Evolutionary conservation across 768 basidiomycete genomes (phyloP).

Genomic region (Xerocomellus intermedius): DNA sequence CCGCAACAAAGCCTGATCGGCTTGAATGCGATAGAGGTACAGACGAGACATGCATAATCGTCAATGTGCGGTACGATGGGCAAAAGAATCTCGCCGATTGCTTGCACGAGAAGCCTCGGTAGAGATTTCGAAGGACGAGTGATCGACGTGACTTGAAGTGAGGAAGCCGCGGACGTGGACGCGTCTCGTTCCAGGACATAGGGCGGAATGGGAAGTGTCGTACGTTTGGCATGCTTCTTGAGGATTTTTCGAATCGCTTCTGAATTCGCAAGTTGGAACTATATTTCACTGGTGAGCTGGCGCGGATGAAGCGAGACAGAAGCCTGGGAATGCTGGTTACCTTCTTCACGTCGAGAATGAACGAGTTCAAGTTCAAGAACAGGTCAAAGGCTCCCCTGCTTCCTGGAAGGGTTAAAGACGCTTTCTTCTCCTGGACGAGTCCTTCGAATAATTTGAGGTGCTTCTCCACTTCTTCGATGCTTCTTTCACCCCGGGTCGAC

Average conservation of each 20-base stretch:
- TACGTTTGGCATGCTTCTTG: conserved; percentile 92
- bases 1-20: conserved; percentile 81
- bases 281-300: background rate
- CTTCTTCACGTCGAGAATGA: conserved; percentile 81
- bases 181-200: conserved; percentile 22
- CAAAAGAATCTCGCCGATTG: conserved; percentile 76
- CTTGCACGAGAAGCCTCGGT: conserved; percentile 70
- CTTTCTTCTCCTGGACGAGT: conserved; percentile 48
- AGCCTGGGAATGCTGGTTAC: conserved; percentile 30
- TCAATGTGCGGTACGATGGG: conserved; percentile 79
- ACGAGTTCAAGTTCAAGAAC: conserved; percentile 75
- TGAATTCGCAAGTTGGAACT: conserved; percentile 82
- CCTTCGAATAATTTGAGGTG: conserved; percentile 63
- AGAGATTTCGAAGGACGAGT: conserved; percentile 40
- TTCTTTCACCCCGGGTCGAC: conserved; percentile 61
- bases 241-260: conserved; percentile 92
- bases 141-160: conserved; percentile 33
- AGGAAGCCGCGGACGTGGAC: conserved; percentile 8
- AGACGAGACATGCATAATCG: conserved; percentile 87
- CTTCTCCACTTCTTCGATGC: conserved; percentile 66
- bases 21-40: conserved; percentile 88
- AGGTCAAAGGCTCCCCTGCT: conserved; percentile 59
- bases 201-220: conserved; percentile 66
- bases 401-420: conserved; percentile 54
- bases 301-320: background rate